Evolutionary conservation across 2,329 filamentous ascomycete species (phyloP), one percentile per base, ranked within the genome.

Genomic region (Calonectria montana): DNA sequence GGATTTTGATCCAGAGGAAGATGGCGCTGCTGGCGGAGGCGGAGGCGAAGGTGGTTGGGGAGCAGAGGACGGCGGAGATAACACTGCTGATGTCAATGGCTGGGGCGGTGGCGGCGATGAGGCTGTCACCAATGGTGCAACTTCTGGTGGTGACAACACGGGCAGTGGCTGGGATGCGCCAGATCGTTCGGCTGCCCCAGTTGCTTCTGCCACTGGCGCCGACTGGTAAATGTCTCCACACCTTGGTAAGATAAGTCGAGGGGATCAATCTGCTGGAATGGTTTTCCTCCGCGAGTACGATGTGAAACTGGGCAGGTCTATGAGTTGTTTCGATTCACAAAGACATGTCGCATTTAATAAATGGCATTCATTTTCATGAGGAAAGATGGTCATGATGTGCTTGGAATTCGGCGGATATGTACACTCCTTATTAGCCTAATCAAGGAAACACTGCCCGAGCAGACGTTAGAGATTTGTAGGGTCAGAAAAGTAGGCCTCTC

Each of bases 1-100:
- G 0, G 88, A 90, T 74, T 89, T 85, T 43, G 88, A 90, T 57
- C 83, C 82, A 1, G 78, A 82, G 21, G 82, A 83, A 23, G 73
- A 80, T 18, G 80, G 79, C 18, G 82, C 79, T 9, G 76, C 70
- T 48, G 77, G 70, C 2, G 77, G 76, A 15, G 77, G 74, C 2
- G 74, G 53, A 8, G 48, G 62, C 9, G 43, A 23, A 13, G 13
- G n/a, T 25, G 76, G 73, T 12, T 35, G 21, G 43, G 75, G 71
- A 21, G 73, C 67, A 15, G 66, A 61, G 53, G 70, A 73, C 27
- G 80, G 76, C 13, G 76, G 50, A 13, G 72, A 31, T 62, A 62
- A 65, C 31, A 39, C 62, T 70, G 64, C 43, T n/a, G 61, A 29
- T 23, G 43, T 5, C 27, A 59, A 69, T 61, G 41, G 63, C 21